These are phyloP conservation scores for Pestalotiopsis fici DNA, from an alignment of 2,329 filamentous ascomycete genomes.

Conservation along the genomic window DNA sequence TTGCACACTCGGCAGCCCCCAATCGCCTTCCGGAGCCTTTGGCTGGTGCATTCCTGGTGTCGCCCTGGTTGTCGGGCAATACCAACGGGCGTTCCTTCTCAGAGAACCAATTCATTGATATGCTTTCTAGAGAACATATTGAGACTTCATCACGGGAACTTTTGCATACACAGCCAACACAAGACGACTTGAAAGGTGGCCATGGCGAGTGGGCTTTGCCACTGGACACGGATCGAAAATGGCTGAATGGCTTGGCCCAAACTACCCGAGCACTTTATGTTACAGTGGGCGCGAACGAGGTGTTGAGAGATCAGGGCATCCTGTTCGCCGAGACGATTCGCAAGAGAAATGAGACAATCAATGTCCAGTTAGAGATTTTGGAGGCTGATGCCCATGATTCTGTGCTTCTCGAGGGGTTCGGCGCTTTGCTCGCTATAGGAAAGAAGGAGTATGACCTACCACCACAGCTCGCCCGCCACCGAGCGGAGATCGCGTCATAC, in stretches of 20 bases:
- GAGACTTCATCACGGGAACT: neutral
- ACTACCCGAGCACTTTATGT: constrained; percentile 28
- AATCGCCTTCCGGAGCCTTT: constrained; percentile 28
- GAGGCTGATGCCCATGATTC: constrained; percentile 34
- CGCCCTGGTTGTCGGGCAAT: constrained; percentile 30
- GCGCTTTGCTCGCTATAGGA: constrained; percentile 15
- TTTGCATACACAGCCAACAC: neutral
- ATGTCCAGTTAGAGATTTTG: constrained; percentile 27
- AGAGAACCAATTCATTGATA: constrained; percentile 31
- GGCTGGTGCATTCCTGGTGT: constrained; percentile 32
- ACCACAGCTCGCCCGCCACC: neutral
- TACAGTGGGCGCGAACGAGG: constrained; percentile 32
- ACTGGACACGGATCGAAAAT: constrained; percentile 26
- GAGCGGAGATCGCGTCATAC: neutral
- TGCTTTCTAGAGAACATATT: constrained; percentile 25
- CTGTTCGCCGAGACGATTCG: constrained; percentile 23
- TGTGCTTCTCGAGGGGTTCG: constrained; percentile 29
- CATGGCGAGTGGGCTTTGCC: constrained; percentile 26
- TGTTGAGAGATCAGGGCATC: constrained; percentile 30
- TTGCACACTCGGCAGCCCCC: constrained; percentile 25
- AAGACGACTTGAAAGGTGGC: neutral
- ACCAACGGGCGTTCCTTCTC: constrained; percentile 20
- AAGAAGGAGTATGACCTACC: neutral
- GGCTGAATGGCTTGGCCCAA: constrained; percentile 25
- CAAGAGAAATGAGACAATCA: constrained; percentile 17